Evolutionary conservation across 176 grass and related monocot species (phyloP).

Genomic region (bread wheat (Triticum aestivum)): IWGSC_CS_RefSeq_v2.1 NC_057798.1:214745935-214746434

Average conservation of each 20-base stretch:
- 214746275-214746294: not conserved
- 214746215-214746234: conserved; percentile 7
- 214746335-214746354: not conserved
- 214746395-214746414: not conserved
- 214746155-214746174: conserved; percentile 18
- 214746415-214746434: not conserved
- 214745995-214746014: not conserved
- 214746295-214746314: not conserved
- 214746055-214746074: not conserved
- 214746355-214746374: not conserved
- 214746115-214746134: conserved; percentile 94
- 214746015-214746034: not conserved
- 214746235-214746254: not conserved
- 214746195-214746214: not conserved
- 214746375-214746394: not conserved
- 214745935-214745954: conserved; percentile 80
- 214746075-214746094: conserved; percentile 65
- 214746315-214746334: not conserved
- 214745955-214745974: conserved; percentile 86
- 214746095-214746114: conserved; percentile 91
- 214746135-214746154: conserved; percentile 38
- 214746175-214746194: conserved; percentile 10
- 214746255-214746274: not conserved
- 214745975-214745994: conserved; percentile 84
- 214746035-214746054: not conserved